Percentiles rank a stretch among this genome's conserved stretches.
Conservation (phyloP, 2,329 filamentous ascomycete species). For the Xylaria sp. region DNA sequence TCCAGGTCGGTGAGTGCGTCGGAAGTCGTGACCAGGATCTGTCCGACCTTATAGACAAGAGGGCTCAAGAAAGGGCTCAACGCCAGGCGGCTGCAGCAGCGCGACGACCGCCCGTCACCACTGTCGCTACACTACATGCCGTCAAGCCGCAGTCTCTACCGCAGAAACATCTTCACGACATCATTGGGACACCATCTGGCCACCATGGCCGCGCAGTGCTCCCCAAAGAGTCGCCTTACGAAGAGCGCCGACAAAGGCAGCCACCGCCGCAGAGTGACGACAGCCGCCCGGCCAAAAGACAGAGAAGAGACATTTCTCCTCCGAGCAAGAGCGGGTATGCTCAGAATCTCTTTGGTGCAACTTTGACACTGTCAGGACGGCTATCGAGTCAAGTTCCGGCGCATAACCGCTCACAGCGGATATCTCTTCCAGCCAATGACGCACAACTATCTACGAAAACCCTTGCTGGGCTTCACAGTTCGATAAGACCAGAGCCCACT, state of each 20-base stretch:
- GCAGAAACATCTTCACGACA: conserved; percentile 61
- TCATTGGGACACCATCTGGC: conserved; percentile 73
- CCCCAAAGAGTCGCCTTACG: conserved; percentile 71
- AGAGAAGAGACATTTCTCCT: conserved; percentile 52
- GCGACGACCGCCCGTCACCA: conserved; percentile 37
- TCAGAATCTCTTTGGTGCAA: conserved; percentile 61
- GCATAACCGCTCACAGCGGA: background rate
- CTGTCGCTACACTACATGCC: conserved; percentile 44
- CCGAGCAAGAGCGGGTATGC: conserved; percentile 61
- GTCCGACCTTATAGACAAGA: conserved; percentile 77
- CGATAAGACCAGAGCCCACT: background rate
- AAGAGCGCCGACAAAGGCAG: conserved; percentile 60
- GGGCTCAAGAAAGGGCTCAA: conserved; percentile 65
- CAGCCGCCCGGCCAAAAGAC: conserved; percentile 54
- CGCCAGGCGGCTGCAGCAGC: conserved; percentile 58
- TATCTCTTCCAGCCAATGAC: background rate
- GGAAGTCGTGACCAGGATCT: conserved; percentile 81
- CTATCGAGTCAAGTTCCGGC: conserved; percentile 49
- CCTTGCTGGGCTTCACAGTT: background rate
- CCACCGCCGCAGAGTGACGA: conserved; percentile 41
- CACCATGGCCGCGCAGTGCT: conserved; percentile 69
- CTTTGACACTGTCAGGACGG: conserved; percentile 56
- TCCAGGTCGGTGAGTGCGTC: conserved; percentile 82
- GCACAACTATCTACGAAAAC: background rate
- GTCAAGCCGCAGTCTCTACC: conserved; percentile 50